Base-by-base conservation (phyloP, 768 basidiomycete species). In the Trametes elegans region DNA sequence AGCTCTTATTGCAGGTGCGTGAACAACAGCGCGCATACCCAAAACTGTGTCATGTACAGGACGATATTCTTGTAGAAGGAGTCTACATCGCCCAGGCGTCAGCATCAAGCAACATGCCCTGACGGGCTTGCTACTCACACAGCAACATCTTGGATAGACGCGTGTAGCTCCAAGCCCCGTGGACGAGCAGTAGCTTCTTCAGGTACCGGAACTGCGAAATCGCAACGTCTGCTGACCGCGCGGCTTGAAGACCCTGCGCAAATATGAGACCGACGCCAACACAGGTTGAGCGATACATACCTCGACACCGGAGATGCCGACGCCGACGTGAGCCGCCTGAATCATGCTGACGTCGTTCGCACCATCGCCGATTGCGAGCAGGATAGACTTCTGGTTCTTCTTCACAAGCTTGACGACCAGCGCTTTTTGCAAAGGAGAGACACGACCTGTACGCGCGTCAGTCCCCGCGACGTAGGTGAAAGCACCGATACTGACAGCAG, bases 331-430 rank as follows among this genome's bases (percentile, higher is more conserved):
- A 0, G 96, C 96, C 31, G 96, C 96, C 68, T 98, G 96, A 56
- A 98, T 98, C 96, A 98, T 98, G 68, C 92, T 92, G 62, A 98
- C 96, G 70, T 98, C 96, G 69, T 98, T 98, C 2, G 96, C 96
- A 45, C 96, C 96, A 61, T 98, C 96, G 19, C 96, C 96, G 46
- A 98, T 98, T 3, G 96, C 96, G 8, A 98, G 81, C n/a, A 97
- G 76, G 49, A 97, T 92, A 7, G 93, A 80, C 53, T 93, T 92
- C 63, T 87, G 85, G 69, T 96, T 95, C 71, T 95, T 95, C 79
- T 98, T 98, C 51, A 98, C 96, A n/a, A 98, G 83, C 71, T 98
- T 98, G 60, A 98, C 96, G 4, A 98, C 95, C 34, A 97, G 80
- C 0, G 96, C 96, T 70, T 98, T 99, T 70, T 99, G 97, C 40